Percentiles rank a stretch among this genome's conserved stretches.
Evolutionary conservation across 2,329 filamentous ascomycete species (phyloP).

Genomic region (Coleophoma eucalyptorum): DNA sequence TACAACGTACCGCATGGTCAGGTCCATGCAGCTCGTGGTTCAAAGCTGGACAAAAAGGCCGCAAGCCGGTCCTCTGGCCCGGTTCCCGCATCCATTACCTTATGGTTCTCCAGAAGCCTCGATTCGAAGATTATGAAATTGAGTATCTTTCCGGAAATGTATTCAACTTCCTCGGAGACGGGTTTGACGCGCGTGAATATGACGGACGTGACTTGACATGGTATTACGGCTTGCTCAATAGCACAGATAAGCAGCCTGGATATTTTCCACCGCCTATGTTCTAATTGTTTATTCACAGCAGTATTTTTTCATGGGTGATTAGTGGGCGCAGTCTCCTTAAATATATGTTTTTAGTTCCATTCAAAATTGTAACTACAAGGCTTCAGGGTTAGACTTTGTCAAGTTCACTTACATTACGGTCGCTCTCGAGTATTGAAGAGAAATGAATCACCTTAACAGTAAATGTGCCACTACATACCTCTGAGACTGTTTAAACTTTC

Average conservation of each 20-base stretch:
- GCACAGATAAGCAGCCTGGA: neutral
- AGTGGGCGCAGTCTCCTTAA: too few relatives aligned
- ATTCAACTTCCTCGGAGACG: slow-evolving; percentile 17
- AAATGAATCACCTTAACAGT: too few relatives aligned
- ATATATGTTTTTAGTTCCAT: too few relatives aligned
- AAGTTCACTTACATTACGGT: too few relatives aligned
- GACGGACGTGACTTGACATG: slow-evolving; percentile 8
- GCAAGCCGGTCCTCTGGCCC: slow-evolving; percentile 15
- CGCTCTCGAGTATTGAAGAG: too few relatives aligned
- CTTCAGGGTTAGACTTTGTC: too few relatives aligned
- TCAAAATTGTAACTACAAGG: too few relatives aligned
- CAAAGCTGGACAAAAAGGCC: slow-evolving; percentile 3
- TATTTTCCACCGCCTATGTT: neutral
- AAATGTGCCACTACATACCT: too few relatives aligned
- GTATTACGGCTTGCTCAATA: slow-evolving; percentile 1
- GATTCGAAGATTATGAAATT: slow-evolving; percentile 23
- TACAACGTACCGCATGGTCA: slow-evolving; percentile 12
- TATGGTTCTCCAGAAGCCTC: slow-evolving; percentile 16
- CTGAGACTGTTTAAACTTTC: too few relatives aligned
- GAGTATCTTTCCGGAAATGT: slow-evolving; percentile 12
- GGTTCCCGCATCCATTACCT: slow-evolving; percentile 22
- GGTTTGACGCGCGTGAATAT: slow-evolving; percentile 10
- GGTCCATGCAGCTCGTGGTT: slow-evolving; percentile 15
- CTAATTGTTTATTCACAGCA: too few relatives aligned
- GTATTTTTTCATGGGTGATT: too few relatives aligned